A percentile compares a stretch with the other conserved stretches of the same genome.
These are phyloP conservation scores for Pseudogymnoascus sp. DNA, from an alignment of 2,329 filamentous ascomycete genomes.

Conservation along the genomic window DNA sequence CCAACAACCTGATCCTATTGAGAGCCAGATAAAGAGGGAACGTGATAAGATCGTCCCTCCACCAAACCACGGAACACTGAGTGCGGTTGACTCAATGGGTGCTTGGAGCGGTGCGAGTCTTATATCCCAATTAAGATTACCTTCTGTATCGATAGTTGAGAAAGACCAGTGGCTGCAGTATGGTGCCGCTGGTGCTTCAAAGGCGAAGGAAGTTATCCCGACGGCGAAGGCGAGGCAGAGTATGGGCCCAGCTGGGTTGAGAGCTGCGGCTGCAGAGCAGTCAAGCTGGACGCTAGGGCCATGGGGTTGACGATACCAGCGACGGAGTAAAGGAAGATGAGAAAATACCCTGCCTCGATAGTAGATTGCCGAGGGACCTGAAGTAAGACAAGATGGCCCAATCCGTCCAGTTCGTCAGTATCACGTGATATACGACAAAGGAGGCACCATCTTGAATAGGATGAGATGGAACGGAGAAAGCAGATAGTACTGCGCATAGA, in stretches of 20 bases:
- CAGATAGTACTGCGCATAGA: neutral
- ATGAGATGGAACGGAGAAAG: neutral
- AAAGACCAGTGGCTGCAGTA: slow-evolving; percentile 64
- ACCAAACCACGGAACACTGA: slow-evolving; percentile 49
- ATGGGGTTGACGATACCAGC: slow-evolving; percentile 38
- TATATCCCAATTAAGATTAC: slow-evolving; percentile 59
- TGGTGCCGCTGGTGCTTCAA: slow-evolving; percentile 55
- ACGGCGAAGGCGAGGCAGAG: slow-evolving; percentile 56
- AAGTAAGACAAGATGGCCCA: neutral
- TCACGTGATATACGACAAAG: neutral
- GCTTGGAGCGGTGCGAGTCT: slow-evolving; percentile 70
- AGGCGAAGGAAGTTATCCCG: slow-evolving; percentile 51
- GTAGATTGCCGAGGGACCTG: neutral
- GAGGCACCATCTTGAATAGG: neutral
- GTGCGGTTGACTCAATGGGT: slow-evolving; percentile 63
- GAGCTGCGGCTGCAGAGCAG: slow-evolving; percentile 33
- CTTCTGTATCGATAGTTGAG: slow-evolving; percentile 63
- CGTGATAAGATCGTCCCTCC: slow-evolving; percentile 33
- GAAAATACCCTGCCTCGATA: neutral
- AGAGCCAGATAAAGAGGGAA: slow-evolving; percentile 47
- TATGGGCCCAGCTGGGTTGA: slow-evolving; percentile 49
- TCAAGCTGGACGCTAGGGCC: slow-evolving; percentile 55
- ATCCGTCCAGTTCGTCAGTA: neutral
- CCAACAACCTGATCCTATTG: slow-evolving; percentile 50
- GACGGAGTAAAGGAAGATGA: neutral